These are phyloP conservation scores for Coemansia sp. DNA, from an alignment of 192 early-diverging fungal genomes.

Conservation along the genomic window DNA sequence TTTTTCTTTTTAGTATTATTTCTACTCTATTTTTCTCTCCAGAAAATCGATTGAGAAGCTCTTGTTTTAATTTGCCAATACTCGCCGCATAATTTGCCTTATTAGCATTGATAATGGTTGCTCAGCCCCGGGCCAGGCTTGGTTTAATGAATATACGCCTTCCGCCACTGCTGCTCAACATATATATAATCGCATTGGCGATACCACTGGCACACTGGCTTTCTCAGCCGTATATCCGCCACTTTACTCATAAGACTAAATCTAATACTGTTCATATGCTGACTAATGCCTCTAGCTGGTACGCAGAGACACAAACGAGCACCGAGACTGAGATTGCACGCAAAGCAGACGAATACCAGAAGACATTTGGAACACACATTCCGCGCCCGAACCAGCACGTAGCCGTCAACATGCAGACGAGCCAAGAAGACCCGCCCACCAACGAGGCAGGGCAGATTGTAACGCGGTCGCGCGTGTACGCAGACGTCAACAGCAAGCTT, in stretches of 20 bases:
- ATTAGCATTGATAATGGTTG: constrained; percentile 9
- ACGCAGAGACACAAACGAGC: constrained; percentile 2
- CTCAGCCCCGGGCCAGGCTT: constrained; percentile 2
- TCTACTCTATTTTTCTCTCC: neutral
- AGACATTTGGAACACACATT: constrained; percentile 21
- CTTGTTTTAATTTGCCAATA: neutral
- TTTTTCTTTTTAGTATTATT: neutral
- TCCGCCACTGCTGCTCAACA: constrained; percentile 8
- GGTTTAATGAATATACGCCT: constrained; percentile 4
- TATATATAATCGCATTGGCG: constrained; percentile 19
- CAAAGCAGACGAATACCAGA: constrained; percentile 15
- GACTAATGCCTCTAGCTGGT: neutral
- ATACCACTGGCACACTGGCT: constrained; percentile 19
- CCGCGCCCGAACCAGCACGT: neutral
- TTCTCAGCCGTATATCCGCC: constrained; percentile 8
- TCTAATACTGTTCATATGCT: neutral
- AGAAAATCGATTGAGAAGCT: too few species aligned
- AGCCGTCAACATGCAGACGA: constrained; percentile 31
- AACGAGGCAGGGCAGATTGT: constrained; percentile 39
- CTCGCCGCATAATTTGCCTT: constrained; percentile 1
- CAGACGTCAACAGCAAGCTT: constrained; percentile 79
- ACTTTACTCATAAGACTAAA: constrained; percentile 8
- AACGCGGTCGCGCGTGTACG: constrained; percentile 80
- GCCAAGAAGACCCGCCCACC: constrained; percentile 18
- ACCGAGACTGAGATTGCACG: constrained; percentile 1